Base-by-base conservation (phyloP, 768 basidiomycete species). In the Chalciporus pseudorubinellus region DNA sequence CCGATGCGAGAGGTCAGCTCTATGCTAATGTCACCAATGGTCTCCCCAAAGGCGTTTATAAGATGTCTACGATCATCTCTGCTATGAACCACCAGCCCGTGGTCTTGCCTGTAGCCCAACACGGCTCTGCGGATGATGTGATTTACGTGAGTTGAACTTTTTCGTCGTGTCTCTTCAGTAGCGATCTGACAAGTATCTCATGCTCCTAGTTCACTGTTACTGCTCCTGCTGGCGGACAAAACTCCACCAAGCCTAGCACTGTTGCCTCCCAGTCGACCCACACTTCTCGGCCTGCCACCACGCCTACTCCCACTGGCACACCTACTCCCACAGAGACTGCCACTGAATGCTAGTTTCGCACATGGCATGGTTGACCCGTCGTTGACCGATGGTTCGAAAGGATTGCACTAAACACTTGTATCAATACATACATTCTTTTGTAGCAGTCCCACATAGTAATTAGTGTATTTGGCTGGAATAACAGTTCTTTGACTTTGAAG, bases 31-130 rank as follows among this genome's bases (percentile, higher is more conserved):
- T 87, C 50, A 69, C 73, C 1, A 75, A 70, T 24, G 85, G 85
- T 42, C 73, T 87, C 7, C 73, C 76, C 10, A 73, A 70, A 22
- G 85, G 85, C 42, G 51, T 66, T 13, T 83, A 82, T 67, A 72
- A 70, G 56, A 59, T 83, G 54, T 65, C 69, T 36, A 65, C 68
- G 36, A 73, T 76, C 64, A 75, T 75, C 60, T 55, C 72, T 10
- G 75, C 76, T 13, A 70, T 76, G 41, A 81, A 80, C 64, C 77
- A 78, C 51, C 78, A 78, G 39, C 64, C 66, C 11, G 66, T 64
- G 16, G 51, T 66, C 13, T 60, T 72, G 48, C 68, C 65, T n/a
- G 50, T 73, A 20, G 73, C 72, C 11, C 66, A 75, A 53, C 77
- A 70, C 19, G 76, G 76, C 22, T 39, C 48, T 18, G 55, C 76